These are phyloP conservation scores for Erysimum pusillum DNA, from an alignment of 441 rosid species.

Conservation along the genomic window DNA sequence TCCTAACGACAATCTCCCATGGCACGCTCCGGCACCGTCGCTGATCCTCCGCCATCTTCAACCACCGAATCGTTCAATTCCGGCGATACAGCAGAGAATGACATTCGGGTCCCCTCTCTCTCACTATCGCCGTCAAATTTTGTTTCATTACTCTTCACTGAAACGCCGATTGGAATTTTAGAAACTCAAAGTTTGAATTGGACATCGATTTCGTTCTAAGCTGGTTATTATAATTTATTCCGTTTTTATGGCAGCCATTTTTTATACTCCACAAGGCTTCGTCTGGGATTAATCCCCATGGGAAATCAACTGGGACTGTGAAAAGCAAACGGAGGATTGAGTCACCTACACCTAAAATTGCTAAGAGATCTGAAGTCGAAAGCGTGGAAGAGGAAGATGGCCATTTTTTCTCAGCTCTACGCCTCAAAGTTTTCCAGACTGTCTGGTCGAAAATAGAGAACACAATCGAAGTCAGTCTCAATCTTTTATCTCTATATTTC, in stretches of 20 bases:
- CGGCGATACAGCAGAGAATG: conserved; percentile 44
- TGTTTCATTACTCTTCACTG: conserved; percentile 3
- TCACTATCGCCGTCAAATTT: conserved; percentile 1
- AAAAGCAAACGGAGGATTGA: conserved; percentile 66
- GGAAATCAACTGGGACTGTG: conserved; percentile 48
- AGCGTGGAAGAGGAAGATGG: conserved; percentile 46
- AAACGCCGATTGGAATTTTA: not conserved
- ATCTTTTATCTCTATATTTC: conserved; percentile 8
- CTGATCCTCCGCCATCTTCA: conserved; percentile 50
- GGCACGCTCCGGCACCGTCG: conserved; percentile 52
- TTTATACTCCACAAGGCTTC: conserved; percentile 66
- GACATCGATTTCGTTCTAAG: not conserved
- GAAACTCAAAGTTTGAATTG: not conserved
- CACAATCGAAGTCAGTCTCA: conserved; percentile 60
- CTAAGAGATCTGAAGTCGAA: conserved; percentile 48
- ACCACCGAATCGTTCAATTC: conserved; percentile 41
- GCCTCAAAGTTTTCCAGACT: conserved; percentile 67
- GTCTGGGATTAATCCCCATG: conserved; percentile 50
- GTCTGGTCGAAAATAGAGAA: conserved; percentile 85
- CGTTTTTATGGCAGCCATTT: conserved; percentile 60
- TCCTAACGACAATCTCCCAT: conserved; percentile 36
- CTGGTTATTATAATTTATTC: not conserved
- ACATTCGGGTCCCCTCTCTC: conserved; percentile 53
- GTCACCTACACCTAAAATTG: conserved; percentile 52
- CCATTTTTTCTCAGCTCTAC: conserved; percentile 40